Percentiles rank a stretch among this genome's conserved stretches.
Conservation (phyloP, 2,329 filamentous ascomycete genomes). For the Penicillium nordicum region DNA sequence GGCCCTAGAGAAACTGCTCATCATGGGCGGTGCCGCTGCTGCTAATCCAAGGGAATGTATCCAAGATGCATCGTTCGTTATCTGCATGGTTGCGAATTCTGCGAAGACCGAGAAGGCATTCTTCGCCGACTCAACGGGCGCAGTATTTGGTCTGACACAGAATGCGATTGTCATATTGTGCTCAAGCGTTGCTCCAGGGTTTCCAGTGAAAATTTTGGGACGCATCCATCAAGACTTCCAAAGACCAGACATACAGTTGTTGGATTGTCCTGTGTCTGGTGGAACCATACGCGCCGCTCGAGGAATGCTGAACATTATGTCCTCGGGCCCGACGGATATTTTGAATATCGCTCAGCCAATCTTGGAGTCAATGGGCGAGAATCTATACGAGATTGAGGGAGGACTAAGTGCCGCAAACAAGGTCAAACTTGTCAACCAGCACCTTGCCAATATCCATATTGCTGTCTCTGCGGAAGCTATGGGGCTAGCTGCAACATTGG, state of each 20-base stretch:
- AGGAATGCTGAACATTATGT: conserved; percentile 39
- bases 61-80: conserved; percentile 28
- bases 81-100: conserved; percentile 33
- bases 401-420: conserved; percentile 54
- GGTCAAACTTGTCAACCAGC: conserved; percentile 58
- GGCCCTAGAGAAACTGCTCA: conserved; percentile 31
- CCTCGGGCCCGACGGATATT: conserved; percentile 26
- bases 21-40: conserved; percentile 24
- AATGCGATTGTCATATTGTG: conserved; percentile 34
- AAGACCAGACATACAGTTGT: conserved; percentile 27
- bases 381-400: conserved; percentile 49
- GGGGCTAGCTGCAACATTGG: conserved; percentile 53
- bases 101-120: too few species aligned
- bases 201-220: conserved; percentile 22
- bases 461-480: conserved; percentile 52
- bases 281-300: conserved; percentile 38
- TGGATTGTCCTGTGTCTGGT: conserved; percentile 42
- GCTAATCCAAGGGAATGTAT: conserved; percentile 29
- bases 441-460: conserved; percentile 59
- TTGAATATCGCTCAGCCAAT: conserved; percentile 25
- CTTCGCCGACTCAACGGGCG: conserved; percentile 19
- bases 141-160: conserved; percentile 24
- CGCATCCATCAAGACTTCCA: conserved; percentile 18
- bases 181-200: conserved; percentile 38
- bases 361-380: conserved; percentile 36